These are phyloP conservation scores for Amanita polypyramis DNA, from an alignment of 768 basidiomycete species.

Conservation along the genomic window DNA sequence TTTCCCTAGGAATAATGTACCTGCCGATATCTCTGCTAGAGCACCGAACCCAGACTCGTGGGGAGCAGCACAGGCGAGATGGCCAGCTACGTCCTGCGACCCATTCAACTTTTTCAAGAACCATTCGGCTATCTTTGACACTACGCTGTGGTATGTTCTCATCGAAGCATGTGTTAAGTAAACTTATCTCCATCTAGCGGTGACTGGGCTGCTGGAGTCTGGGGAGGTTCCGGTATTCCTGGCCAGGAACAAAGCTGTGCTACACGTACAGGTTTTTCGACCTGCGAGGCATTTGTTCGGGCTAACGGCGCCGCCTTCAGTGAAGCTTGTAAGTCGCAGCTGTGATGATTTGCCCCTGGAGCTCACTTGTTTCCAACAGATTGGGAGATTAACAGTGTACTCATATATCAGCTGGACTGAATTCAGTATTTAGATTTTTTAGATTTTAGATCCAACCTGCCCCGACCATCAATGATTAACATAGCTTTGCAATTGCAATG, in stretches of 20 bases:
- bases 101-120: slow-evolving; percentile 72
- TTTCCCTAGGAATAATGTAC: slow-evolving; percentile 67
- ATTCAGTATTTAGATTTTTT: neutral
- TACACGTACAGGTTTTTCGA: slow-evolving; percentile 67
- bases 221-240: slow-evolving; percentile 61
- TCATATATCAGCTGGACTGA: slow-evolving; percentile 46
- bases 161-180: slow-evolving; percentile 3
- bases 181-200: slow-evolving; percentile 35
- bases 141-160: slow-evolving; percentile 61
- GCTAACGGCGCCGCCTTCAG: slow-evolving; percentile 59
- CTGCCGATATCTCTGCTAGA: slow-evolving; percentile 63
- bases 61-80: slow-evolving; percentile 70
- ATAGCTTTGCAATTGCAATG: neutral
- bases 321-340: slow-evolving; percentile 61
- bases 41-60: slow-evolving; percentile 68
- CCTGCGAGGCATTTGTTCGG: slow-evolving; percentile 70
- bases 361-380: slow-evolving; percentile 29
- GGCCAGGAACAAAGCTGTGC: slow-evolving; percentile 87
- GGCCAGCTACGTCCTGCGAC: slow-evolving; percentile 66
- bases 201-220: slow-evolving; percentile 83
- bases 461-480: neutral
- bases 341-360: neutral
- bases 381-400: slow-evolving; percentile 73
- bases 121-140: slow-evolving; percentile 77
- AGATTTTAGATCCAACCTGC: too few species aligned